phyloP scores from a whole-genome alignment of 768 basidiomycete species.

The Pleurotus ostreatus region DNA sequence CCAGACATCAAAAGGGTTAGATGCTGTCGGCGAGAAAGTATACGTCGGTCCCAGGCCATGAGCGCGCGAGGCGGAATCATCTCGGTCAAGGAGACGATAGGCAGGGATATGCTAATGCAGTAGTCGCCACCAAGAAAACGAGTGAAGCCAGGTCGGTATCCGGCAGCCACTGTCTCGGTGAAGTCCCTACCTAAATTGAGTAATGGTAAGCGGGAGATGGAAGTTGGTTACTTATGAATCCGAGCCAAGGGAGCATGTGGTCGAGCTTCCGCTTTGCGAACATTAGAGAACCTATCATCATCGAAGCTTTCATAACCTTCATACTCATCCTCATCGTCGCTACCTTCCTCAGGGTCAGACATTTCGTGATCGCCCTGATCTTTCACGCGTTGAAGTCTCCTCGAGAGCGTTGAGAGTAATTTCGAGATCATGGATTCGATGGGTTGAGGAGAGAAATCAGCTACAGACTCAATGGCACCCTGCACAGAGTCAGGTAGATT shows the following conservation, averaged over 20 bases:
- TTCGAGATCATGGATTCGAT: conserved; percentile 42
- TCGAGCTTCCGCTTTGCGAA: background rate
- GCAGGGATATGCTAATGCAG: conserved; percentile 52
- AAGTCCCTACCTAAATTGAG: conserved; percentile 45
- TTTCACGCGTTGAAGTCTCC: conserved; percentile 13
- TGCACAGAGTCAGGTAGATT: conserved; percentile 37
- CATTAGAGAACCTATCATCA: conserved; percentile 4
- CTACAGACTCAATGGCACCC: conserved; percentile 39
- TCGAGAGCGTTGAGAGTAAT: conserved; percentile 32
- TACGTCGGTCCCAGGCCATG: conserved; percentile 69
- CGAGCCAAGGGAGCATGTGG: background rate
- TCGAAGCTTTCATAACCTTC: conserved; percentile 32
- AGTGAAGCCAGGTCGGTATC: conserved; percentile 58
- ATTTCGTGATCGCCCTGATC: background rate
- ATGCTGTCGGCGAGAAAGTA: conserved; percentile 53
- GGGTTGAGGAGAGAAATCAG: conserved; percentile 34
- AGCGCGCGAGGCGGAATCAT: conserved; percentile 61
- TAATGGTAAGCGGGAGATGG: background rate
- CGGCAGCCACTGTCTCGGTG: conserved; percentile 49
- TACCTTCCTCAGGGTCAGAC: conserved; percentile 8
- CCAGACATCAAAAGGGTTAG: conserved; percentile 65
- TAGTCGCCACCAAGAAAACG: conserved; percentile 48
- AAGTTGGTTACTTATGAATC: background rate
- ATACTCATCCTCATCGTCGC: conserved; percentile 19
- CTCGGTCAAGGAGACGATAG: conserved; percentile 45